These are phyloP conservation scores for Tylopilus sp. DNA, from an alignment of 768 basidiomycete genomes.

Conservation along the genomic window DNA sequence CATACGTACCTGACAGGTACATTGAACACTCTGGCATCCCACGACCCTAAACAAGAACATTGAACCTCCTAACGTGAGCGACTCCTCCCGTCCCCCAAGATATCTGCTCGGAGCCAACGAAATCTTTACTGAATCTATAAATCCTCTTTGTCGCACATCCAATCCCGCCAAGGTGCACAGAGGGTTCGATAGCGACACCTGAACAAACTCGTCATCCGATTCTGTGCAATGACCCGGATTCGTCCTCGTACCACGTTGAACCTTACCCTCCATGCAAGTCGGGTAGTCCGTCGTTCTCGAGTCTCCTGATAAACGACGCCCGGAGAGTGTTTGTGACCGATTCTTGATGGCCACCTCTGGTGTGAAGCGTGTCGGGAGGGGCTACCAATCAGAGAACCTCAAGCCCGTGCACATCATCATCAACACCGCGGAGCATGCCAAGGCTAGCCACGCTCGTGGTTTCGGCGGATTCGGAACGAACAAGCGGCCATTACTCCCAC, in stretches of 20 bases:
- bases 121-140: constrained; percentile 70
- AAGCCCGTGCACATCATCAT: constrained; percentile 39
- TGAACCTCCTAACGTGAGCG: constrained; percentile 6
- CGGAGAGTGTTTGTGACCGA: constrained; percentile 78
- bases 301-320: constrained; percentile 54
- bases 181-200: constrained; percentile 33
- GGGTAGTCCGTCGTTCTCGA: constrained; percentile 38
- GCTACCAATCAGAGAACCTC: constrained; percentile 71
- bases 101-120: constrained; percentile 63
- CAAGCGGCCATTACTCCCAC: constrained; percentile 63
- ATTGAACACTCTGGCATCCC: constrained; percentile 33
- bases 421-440: constrained; percentile 21
- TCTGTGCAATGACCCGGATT: constrained; percentile 45
- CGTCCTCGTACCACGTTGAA: constrained; percentile 61
- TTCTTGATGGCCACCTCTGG: constrained; percentile 80
- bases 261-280: constrained; percentile 55
- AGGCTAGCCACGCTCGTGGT: constrained; percentile 17
- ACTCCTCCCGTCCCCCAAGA: constrained; percentile 52
- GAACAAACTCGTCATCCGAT: constrained; percentile 12
- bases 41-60: constrained; percentile 3
- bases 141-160: constrained; percentile 63
- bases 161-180: constrained; percentile 34
- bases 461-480: constrained; percentile 29
- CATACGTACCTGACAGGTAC: too few relatives aligned
- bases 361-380: constrained; percentile 75